Evolutionary conservation across 2,329 filamentous ascomycete genomes (phyloP).

Genomic region (Penicillium sp.): DNA sequence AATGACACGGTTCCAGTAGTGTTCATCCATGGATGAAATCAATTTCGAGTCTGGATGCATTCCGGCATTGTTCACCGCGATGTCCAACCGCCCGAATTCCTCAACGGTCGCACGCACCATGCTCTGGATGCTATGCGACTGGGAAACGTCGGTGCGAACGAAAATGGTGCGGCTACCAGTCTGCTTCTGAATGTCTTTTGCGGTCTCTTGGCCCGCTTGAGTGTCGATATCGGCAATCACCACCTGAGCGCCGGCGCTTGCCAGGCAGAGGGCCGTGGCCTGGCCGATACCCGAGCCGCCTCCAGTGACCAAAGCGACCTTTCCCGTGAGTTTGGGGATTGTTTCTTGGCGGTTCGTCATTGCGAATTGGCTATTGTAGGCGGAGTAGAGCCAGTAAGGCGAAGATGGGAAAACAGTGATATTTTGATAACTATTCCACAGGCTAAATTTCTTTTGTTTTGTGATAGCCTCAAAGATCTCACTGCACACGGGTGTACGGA

Average conservation of each 20-base stretch:
- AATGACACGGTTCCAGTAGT: slow-evolving; percentile 39
- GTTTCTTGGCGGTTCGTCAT: too few relatives aligned
- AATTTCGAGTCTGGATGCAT: slow-evolving; percentile 24
- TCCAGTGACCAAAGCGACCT: slow-evolving; percentile 28
- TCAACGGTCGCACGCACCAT: slow-evolving; percentile 35
- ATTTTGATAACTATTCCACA: too few relatives aligned
- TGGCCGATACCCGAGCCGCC: slow-evolving; percentile 41
- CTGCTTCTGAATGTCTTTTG: slow-evolving; percentile 3
- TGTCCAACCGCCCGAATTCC: slow-evolving; percentile 42
- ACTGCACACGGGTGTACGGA: too few relatives aligned
- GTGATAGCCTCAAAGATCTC: too few relatives aligned
- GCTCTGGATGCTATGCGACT: slow-evolving; percentile 30
- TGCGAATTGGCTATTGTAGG: too few relatives aligned
- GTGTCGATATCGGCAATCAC: slow-evolving; percentile 74
- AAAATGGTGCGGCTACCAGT: slow-evolving; percentile 25
- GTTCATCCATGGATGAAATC: slow-evolving; percentile 33
- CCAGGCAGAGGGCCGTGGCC: slow-evolving; percentile 57
- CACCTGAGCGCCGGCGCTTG: slow-evolving; percentile 77
- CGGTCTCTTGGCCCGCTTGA: slow-evolving; percentile 16
- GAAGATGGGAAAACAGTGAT: too few relatives aligned
- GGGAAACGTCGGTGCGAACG: slow-evolving; percentile 30
- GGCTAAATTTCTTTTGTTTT: too few relatives aligned
- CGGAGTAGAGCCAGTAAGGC: too few relatives aligned
- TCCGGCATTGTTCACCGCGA: slow-evolving; percentile 48
- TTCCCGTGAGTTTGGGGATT: too few relatives aligned